Evolutionary conservation across 176 grass and related monocot genomes (phyloP), one percentile per base, ranked within the genome.

Genomic region (Zea luxurians): DNA sequence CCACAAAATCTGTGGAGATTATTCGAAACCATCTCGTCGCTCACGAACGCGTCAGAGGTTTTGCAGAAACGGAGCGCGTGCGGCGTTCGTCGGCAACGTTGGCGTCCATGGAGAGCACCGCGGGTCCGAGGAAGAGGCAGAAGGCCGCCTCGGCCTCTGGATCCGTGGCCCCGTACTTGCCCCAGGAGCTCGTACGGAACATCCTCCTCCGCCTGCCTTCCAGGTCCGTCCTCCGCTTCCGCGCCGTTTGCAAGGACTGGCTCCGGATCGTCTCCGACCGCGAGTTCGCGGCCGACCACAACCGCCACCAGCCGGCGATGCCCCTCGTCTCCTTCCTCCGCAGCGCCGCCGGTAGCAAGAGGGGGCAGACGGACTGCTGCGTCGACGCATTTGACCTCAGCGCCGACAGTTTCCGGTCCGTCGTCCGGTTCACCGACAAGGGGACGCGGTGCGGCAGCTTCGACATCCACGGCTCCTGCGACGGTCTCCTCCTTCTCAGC

Each of bases 151-250:
- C 73, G 4, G 66, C 42, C 42, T 20, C 64, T 58, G n/a, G 17
- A 58, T 11, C 58, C 46, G 46, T 27, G 46, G 18, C 46, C 1
- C 4, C 54, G 55, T 2, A 61, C 73, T 35, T 77, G 44, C 36
- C 66, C 57, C 66, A 78, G 5, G 70, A 80, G 10, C 15, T 89
- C 65, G 17, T 89, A 57, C 5, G 27, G 47, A 71, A n/a, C 43
- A 81, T 81, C 79, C 43, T 81, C 57, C 6, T 71, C 17, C 34
- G n/a, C 69, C 58, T 82, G 16, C 80, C 69, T 13, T 10, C 69
- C 17, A 21, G 47, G 17, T 64, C 69, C 44, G 13, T 82, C 80
- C 46, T 74, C 59, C 59, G 80, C 12, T 64, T 6, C 59, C 46
- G 68, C 47, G 37, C 60, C 59, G 69, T 73, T 10, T 73, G 80